phyloP scores from a whole-genome alignment of 2,329 filamentous ascomycete genomes.

The Aspergillus sp. region DNA sequence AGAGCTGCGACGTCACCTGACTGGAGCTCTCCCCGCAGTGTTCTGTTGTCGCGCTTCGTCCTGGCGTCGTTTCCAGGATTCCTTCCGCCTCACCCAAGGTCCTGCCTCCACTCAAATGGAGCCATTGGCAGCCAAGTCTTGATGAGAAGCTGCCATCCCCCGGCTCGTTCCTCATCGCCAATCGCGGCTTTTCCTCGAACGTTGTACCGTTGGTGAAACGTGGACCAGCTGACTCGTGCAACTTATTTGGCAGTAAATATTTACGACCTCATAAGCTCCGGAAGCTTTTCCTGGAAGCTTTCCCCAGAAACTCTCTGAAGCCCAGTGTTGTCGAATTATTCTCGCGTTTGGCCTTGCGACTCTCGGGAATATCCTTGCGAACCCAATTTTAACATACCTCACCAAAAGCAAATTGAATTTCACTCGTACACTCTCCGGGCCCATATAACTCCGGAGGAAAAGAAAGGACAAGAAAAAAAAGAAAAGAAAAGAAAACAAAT shows the following conservation, averaged over 20 bases:
- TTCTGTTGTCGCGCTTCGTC: not conserved
- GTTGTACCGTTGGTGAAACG: not conserved
- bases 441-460: not conserved
- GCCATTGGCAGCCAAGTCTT: not conserved
- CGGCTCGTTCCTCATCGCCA: not conserved
- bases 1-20: constrained; percentile 17
- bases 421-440: not conserved
- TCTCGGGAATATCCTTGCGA: not conserved
- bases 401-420: not conserved
- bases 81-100: not conserved
- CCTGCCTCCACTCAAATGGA: not conserved
- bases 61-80: not conserved
- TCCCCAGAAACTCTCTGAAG: not conserved
- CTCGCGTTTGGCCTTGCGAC: not conserved
- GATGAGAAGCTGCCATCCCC: not conserved
- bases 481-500: too few species aligned
- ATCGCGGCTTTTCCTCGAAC: not conserved
- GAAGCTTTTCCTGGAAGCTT: too few species aligned
- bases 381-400: not conserved
- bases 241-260: not conserved
- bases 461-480: too few species aligned
- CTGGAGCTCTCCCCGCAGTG: constrained; percentile 23
- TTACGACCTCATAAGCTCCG: not conserved
- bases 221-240: not conserved
- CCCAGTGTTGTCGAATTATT: not conserved